Evolutionary conservation across 1,139 yeast species (phyloP), one percentile per base, ranked within the genome.

Genomic region (Magnusiomyces sp.): DNA sequence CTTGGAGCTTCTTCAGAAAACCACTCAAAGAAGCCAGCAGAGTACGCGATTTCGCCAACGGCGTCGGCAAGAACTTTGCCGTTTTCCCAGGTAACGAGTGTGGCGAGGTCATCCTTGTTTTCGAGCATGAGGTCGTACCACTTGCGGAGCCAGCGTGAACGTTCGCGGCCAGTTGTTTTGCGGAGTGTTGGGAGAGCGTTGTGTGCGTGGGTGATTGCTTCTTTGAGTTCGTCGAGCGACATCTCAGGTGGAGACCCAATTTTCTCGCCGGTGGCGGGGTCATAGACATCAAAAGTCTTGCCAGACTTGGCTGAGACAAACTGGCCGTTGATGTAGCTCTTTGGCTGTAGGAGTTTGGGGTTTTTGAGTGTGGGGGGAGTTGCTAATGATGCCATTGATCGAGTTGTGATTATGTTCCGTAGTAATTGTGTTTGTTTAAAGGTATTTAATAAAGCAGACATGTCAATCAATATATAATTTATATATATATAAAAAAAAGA

Each of bases 1-100:
- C 95, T 73, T 45, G 90, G 85, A 16, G 95, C 95, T 60, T 86
- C 90, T 64, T 85, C 95, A 17, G 92, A 75, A 63, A 79, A 88
- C 95, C 95, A 88, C 63, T 86, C 87, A 58, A 86, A 81, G 65
- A 83, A 87, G 6, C 84, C 75, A 2, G 94, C 92, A 34, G 87
- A 88, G 58, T 85, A 83, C 51, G 71, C 73, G 42, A 87, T 74
- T 65, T 88, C 96, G 45, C 92, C 95, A 40, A 72, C 64, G 13
- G 95, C 83, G 64, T 88, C 95, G 14, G 79, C 72, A 47, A 79
- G 68, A 1, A 94, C 80, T 67, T 88, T 88, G 54, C 96, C 96
- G 64, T 88, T 88, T 66, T 88, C 96, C 71, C 83, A 74, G 5
- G 89, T 79, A 47, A 85, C 71, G 50, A 88, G 67, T 58, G 71